Evolutionary conservation across 2,329 filamentous ascomycete genomes (phyloP), one percentile per base, ranked within the genome.

Genomic region (Ceratocystis papillata): DNA sequence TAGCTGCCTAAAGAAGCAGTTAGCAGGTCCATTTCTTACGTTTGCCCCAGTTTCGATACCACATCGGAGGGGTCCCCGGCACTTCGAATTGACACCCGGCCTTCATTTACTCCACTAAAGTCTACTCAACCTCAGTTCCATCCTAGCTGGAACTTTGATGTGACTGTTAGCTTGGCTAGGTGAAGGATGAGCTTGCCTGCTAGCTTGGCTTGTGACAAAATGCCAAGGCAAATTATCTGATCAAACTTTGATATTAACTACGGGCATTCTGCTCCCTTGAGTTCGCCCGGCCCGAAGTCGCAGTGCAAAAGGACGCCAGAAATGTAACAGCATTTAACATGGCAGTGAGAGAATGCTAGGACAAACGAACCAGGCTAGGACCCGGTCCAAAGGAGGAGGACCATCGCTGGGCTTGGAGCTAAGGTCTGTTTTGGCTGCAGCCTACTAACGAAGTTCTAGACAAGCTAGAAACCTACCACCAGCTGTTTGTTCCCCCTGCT

Each of bases 161-260:
- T 33, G 0, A 7, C 25, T 33, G 25, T 17, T 17, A 22, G 53
- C 17, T 33, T 20, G 53, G 28, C 53, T 57, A 30, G 28, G 30
- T 30, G 55, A 33, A 33, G 55, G 55, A 59, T 37, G 55, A 8
- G 33, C 22, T 37, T n/a, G 15, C 55, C 8, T n/a, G 28, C 55
- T 59, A 37, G 17, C 12, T 25, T 44, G 22, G 6, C 41, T 12
- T 22, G 30, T 20, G 41, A 44, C 59, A 62, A 45, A 62, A 25
- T 46, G 50, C 63, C 50, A 57, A 65, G 48, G 22, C 33, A 46
- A 64, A 65, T 59, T 65, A 57, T 57, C 37, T 59, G 63, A 65
- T 65, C 63, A 45, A 59, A 45, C 17, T 37, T 28, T 8, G 50
- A 17, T n/a, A 17, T 17, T 37, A 30, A 30, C 55, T 59, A 41